Evolutionary conservation across 331 rosid species (phyloP).

Genomic region (Dryas integrifolia): DNA sequence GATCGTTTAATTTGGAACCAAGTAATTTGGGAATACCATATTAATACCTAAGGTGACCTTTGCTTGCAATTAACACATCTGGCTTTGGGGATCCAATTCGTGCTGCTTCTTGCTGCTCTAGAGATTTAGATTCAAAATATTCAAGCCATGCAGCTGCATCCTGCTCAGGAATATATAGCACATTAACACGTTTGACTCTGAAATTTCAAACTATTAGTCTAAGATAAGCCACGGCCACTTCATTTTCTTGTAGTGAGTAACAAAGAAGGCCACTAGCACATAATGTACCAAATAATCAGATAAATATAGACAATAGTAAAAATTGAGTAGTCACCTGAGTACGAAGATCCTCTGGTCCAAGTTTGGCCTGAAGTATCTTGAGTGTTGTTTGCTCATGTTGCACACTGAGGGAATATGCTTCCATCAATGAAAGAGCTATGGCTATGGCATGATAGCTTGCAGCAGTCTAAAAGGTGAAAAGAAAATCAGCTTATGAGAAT

Average conservation of each 20-base stretch:
- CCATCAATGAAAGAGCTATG: conserved; percentile 98
- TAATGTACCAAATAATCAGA: neutral
- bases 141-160: conserved; percentile 99
- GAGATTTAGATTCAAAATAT: conserved; percentile 83
- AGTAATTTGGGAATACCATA: conserved; percentile 63
- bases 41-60: conserved; percentile 99
- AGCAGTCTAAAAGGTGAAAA: conserved; percentile 63
- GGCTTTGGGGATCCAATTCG: conserved; percentile 91
- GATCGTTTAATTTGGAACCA: conserved; percentile 30
- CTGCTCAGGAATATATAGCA: conserved; percentile 39
- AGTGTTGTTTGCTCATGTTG: conserved; percentile 98
- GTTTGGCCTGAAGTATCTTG: conserved; percentile 81
- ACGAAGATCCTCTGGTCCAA: conserved; percentile 90
- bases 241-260: neutral
- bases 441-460: conserved; percentile 99
- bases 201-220: conserved; percentile 2
- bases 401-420: conserved; percentile 88
- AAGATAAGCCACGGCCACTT: neutral
- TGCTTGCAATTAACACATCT: conserved; percentile 84
- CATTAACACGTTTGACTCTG: conserved; percentile 5
- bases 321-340: conserved; percentile 61
- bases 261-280: neutral
- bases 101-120: conserved; percentile 97
- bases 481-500: conserved; percentile 11
- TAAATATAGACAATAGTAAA: neutral